Base-by-base conservation (phyloP, 2,329 filamentous ascomycete genomes). In the Albophoma yamanashiensis region DNA sequence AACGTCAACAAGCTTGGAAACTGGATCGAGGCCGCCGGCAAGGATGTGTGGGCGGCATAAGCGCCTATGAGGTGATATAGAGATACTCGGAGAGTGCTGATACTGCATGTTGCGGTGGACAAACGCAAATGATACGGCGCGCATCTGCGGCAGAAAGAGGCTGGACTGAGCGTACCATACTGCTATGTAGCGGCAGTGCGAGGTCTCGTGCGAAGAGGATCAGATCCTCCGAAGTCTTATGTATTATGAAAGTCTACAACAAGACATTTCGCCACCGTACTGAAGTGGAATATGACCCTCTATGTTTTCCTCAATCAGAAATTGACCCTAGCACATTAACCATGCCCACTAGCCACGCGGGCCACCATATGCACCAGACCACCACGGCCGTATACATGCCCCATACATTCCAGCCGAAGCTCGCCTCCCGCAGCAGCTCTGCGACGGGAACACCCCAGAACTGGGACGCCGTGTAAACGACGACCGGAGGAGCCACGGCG, bases 361-460 rank as follows among this genome's bases (percentile, higher is more conserved):
- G 92, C 89, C 91, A 94, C 92, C 92, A 97, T 52, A 96, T 86
- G 70, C 91, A 89, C 90, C 92, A 96, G n/a, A 96, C 82, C 14
- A 95, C 85, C 22, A 96, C 85, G 62, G 90, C 88, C 1, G 92
- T 95, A 78, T 92, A 95, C 82, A 94, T 85, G 1, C 91, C 91
- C 84, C 88, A 92, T 15, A 96, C 86, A 68, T 91, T 83, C 92
- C 92, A 96, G 0, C 89, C 92, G 70, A 94, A 92, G 6, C 89
- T 90, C 1, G 91, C 89, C 70, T 89, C 82, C 36, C 80, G 80
- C 58, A 96, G 74, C 2, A 94, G 79, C 2, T 82, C 74, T 52
- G 78, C 77, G 1, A 92, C 71, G 5, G 71, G 69, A 0, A 76
- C 58, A 8, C 69, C 64, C 62, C 72, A 75, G 27, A 72, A 63